Percentiles rank a stretch among this genome's conserved stretches.
Evolutionary conservation across 1,284 basidiomycete species (phyloP).

Genomic region (Vanrija sp.): DNA sequence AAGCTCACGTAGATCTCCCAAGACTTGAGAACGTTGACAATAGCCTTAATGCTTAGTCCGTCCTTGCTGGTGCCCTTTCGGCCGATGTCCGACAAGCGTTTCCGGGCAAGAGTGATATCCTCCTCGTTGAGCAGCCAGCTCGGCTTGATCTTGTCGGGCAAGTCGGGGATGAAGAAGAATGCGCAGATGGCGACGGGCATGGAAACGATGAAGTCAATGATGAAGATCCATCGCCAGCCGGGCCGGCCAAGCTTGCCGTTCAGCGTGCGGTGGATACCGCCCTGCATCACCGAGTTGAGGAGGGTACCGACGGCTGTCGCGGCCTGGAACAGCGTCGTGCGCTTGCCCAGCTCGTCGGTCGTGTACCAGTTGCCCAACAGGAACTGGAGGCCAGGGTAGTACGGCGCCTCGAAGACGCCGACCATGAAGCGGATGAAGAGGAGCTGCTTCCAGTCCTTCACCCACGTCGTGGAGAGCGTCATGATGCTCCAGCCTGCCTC

Average conservation of each 20-base stretch:
- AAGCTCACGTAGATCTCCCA: background rate
- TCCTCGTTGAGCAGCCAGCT: background rate
- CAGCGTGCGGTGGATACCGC: constrained; percentile 19
- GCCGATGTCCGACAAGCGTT: constrained; percentile 8
- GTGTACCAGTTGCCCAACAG: constrained; percentile 20
- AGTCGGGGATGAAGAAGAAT: constrained; percentile 10
- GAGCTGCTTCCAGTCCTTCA: constrained; percentile 16
- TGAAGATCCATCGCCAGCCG: constrained; percentile 33
- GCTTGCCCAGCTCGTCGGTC: background rate
- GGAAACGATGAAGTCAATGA: constrained; percentile 14
- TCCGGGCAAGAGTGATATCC: constrained; percentile 15
- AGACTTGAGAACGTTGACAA: background rate
- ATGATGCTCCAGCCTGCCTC: constrained; percentile 24
- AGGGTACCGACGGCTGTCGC: constrained; percentile 12
- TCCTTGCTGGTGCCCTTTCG: background rate
- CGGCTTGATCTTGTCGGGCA: background rate
- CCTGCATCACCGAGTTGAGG: background rate
- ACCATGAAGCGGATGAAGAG: constrained; percentile 26
- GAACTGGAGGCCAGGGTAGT: constrained; percentile 26
- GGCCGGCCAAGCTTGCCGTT: constrained; percentile 23
- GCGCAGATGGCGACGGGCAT: constrained; percentile 2
- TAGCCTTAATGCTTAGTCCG: background rate
- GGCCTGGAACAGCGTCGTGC: constrained; percentile 43
- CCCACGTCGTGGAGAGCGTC: constrained; percentile 19
- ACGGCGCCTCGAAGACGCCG: constrained; percentile 27